phyloP scores from a whole-genome alignment of 75 land plant genomes.

The Adiantum capillusveneris region DNA sequence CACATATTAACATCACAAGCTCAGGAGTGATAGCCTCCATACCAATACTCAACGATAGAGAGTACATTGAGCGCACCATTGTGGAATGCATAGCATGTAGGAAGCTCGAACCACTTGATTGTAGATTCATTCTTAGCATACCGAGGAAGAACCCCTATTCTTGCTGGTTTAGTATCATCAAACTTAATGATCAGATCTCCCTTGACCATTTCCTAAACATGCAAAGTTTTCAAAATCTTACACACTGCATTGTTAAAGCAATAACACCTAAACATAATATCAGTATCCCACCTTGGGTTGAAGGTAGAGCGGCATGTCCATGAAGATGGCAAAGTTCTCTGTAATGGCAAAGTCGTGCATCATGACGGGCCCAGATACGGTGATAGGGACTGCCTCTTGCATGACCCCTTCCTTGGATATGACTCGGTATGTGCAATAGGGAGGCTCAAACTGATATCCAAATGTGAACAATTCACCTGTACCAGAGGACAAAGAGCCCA shows the following conservation, averaged over 20 bases:
- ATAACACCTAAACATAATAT: not conserved
- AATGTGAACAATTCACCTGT: conserved; percentile 36
- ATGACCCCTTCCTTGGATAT: conserved; percentile 34
- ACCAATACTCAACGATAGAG: no score
- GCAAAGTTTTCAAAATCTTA: not conserved
- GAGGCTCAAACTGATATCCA: conserved; percentile 16
- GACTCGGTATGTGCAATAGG: conserved; percentile 23
- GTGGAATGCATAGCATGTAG: conserved; percentile 87
- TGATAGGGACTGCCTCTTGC: conserved; percentile 32
- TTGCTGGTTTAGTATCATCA: conserved; percentile 60
- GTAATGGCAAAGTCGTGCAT: conserved; percentile 47
- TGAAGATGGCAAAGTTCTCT: conserved; percentile 39
- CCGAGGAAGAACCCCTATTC: conserved; percentile 91
- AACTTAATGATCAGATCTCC: conserved; percentile 48
- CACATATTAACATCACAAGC: no score
- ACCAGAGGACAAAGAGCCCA: no score
- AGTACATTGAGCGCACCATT: conserved; percentile 59
- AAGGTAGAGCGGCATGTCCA: conserved; percentile 30
- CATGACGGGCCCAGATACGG: conserved; percentile 21
- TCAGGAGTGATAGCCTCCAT: no score
- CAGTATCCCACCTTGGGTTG: conserved; percentile 8
- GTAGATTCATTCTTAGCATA: conserved; percentile 75
- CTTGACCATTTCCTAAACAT: conserved; percentile 69
- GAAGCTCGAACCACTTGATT: conserved; percentile 87
- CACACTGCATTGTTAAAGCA: no score